Conservation (phyloP, 176 grass and related monocot species). For the Carex kokanica region DNA sequence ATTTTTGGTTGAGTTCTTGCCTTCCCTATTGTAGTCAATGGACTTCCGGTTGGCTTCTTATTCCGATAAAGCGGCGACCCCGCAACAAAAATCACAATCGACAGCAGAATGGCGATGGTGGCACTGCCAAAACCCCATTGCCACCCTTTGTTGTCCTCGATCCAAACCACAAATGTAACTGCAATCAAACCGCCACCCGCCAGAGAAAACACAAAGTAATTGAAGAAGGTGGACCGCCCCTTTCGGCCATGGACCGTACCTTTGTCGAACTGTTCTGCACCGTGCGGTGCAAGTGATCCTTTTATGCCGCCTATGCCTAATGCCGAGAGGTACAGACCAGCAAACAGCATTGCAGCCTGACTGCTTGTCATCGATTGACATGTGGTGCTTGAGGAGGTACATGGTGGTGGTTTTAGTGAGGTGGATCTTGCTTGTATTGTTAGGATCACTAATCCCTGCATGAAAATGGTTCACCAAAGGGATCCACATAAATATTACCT, state of each 20-base stretch:
- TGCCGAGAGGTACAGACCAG: slow-evolving; percentile 50
- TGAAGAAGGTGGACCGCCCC: slow-evolving; percentile 81
- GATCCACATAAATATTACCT: background rate
- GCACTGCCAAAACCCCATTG: slow-evolving; percentile 47
- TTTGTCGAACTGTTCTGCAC: slow-evolving; percentile 73
- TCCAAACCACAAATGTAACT: slow-evolving; percentile 57
- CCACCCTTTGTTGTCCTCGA: slow-evolving; percentile 42
- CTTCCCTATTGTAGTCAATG: slow-evolving; percentile 45
- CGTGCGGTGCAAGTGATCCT: slow-evolving; percentile 55
- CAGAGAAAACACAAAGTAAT: slow-evolving; percentile 64
- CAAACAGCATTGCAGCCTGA: slow-evolving; percentile 39
- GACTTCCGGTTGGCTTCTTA: slow-evolving; percentile 37
- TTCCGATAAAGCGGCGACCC: slow-evolving; percentile 53
- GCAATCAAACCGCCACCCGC: slow-evolving; percentile 41
- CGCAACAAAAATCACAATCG: slow-evolving; percentile 42
- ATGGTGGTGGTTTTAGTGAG: slow-evolving; percentile 30
- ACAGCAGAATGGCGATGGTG: slow-evolving; percentile 27
- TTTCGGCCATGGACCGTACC: slow-evolving; percentile 43
- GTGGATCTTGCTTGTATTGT: slow-evolving; percentile 51
- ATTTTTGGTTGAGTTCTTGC: background rate
- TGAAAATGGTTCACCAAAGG: no score
- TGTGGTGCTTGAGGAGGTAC: background rate
- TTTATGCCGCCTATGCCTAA: slow-evolving; percentile 63
- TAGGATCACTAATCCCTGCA: slow-evolving; percentile 60
- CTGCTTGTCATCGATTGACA: slow-evolving; percentile 31